Base-by-base conservation (phyloP, 2,329 filamentous ascomycete genomes). In the Geosmithia morbida region DNA sequence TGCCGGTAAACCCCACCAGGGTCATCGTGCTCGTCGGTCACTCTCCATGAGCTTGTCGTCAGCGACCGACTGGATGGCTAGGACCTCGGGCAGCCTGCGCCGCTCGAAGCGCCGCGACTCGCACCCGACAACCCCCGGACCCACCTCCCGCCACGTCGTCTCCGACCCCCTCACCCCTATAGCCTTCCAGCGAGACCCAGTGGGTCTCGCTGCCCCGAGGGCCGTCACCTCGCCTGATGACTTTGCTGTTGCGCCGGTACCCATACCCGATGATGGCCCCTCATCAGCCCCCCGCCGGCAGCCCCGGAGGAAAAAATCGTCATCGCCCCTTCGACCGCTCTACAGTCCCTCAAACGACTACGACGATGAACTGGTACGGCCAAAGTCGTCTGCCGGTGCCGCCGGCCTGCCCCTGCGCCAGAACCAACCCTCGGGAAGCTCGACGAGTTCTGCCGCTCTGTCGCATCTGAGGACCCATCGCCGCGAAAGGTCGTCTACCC, bases 11-110 rank as follows among this genome's bases (percentile, higher is more conserved):
- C 11, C 11, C 13, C 33, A 37, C 6, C 33, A 37, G 11, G 66
- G 68, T 2, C 64, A 68, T 53, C 65, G 60, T 46, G 63, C 72
- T 13, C 68, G 66, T 47, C 69, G 73, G 49, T 79, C 78, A 16
- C 63, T 76, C 22, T 81, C 79, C 16, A 72, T 77, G 67, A 75
- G 78, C 48, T 76, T 82, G 50, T 67, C 68, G 50, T 74, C 77
- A 2, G 69, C 77, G 16, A 67, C 64, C 45, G 72, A 64, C 45
- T 80, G 77, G 75, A 72, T 79, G 51, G 63, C 73, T 33, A 73
- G 66, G 57, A 67, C 70, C 5, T 60, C 63, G 8, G 71, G 74
- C 48, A 81, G 77, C 60, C 57, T 80, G 47, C 71, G 75, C 45
- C 71, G 72, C 19, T 63, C 69, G 29, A 81, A 78, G 60, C 68